Conservation (phyloP, 257 asterid genomes). For the Oldenlandia corymbosa region DNA sequence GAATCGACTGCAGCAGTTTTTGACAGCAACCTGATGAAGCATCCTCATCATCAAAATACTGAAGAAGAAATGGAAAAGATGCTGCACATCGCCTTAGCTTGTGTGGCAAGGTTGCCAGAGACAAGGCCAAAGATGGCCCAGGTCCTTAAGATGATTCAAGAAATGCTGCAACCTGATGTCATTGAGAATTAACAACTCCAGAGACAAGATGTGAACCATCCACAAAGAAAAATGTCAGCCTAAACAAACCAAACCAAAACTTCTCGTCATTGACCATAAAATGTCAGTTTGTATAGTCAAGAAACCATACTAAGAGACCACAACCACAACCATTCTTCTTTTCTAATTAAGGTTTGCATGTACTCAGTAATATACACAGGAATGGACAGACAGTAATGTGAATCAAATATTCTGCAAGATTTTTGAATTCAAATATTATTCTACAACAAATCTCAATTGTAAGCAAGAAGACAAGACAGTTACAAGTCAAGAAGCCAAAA, state of each 20-base stretch:
- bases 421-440: background rate
- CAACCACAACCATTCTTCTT: background rate
- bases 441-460: background rate
- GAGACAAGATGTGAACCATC: too few species aligned
- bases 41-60: conserved; percentile 54
- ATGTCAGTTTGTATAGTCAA: background rate
- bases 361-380: too few species aligned
- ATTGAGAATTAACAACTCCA: conserved; percentile 49
- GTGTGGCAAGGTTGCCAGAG: conserved; percentile 77
- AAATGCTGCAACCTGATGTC: conserved; percentile 67
- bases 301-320: background rate
- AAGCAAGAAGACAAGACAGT: background rate
- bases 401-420: background rate
- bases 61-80: conserved; percentile 94
- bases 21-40: conserved; percentile 67
- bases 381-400: background rate
- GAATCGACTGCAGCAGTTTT: conserved; percentile 96
- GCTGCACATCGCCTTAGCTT: conserved; percentile 88
- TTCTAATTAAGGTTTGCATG: too few species aligned
- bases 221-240: too few species aligned
- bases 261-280: background rate
- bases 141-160: conserved; percentile 73
- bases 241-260: too few species aligned
- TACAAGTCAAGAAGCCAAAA: conserved; percentile 2
- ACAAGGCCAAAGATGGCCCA: conserved; percentile 72